A percentile compares a stretch with the other conserved stretches of the same genome.
Conservation (phyloP, 352 stramenopile genomes). For the Elongisporangium undulatum region DNA sequence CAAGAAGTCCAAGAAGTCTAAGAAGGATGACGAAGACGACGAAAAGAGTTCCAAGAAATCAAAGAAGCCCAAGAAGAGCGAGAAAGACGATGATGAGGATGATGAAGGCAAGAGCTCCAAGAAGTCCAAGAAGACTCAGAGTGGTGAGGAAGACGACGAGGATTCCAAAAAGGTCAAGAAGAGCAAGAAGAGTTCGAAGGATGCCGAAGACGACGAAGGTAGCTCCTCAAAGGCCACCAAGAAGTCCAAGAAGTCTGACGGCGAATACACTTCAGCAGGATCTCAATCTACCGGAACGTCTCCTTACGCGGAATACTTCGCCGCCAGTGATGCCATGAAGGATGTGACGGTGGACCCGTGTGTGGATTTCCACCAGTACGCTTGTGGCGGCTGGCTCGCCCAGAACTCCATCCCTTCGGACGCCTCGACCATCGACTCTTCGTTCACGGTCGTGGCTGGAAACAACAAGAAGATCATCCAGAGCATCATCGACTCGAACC, state of each 20-base stretch:
- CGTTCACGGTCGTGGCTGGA: conserved; percentile 47
- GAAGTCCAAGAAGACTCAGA: background rate
- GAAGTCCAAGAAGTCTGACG: background rate
- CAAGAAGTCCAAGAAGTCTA: background rate
- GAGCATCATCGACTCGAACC: conserved; percentile 41
- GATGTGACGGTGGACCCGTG: conserved; percentile 56
- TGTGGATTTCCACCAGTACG: conserved; percentile 74
- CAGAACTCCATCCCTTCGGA: conserved; percentile 43
- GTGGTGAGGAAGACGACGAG: conserved; percentile 1
- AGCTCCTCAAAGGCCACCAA: background rate
- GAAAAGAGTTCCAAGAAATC: background rate
- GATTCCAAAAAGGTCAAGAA: conserved; percentile 5
- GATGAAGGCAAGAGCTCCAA: background rate
- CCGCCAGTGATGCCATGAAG: conserved; percentile 37
- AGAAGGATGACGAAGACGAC: background rate
- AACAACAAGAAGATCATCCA: conserved; percentile 48
- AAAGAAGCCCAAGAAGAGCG: background rate
- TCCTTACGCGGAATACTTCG: conserved; percentile 35
- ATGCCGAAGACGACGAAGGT: background rate
- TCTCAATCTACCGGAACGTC: background rate
- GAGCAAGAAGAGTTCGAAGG: no score
- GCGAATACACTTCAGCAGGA: no score
- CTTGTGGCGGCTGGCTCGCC: conserved; percentile 68
- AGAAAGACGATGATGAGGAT: background rate
- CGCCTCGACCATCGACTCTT: conserved; percentile 39